phyloP scores from a whole-genome alignment of 257 asterid species.

The Nicotiana tomentosiformis region DNA sequence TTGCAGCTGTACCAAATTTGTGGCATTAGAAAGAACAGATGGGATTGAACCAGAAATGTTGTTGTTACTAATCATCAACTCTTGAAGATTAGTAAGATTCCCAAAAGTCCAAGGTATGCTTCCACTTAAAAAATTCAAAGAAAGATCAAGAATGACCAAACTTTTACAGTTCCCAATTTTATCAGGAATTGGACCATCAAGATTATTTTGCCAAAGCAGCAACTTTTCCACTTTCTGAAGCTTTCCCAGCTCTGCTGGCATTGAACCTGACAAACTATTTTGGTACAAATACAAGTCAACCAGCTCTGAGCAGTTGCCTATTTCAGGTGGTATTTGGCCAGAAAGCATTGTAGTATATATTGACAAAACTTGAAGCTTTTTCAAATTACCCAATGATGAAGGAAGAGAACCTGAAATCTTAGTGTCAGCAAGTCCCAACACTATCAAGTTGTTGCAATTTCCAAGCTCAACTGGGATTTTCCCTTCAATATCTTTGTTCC shows the following conservation, averaged over 20 bases:
- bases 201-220: constrained; percentile 60
- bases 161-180: constrained; percentile 55
- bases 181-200: constrained; percentile 48
- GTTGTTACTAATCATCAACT: constrained; percentile 71
- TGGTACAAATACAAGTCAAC: constrained; percentile 54
- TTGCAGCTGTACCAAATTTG: constrained; percentile 54
- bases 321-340: constrained; percentile 51
- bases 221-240: constrained; percentile 58
- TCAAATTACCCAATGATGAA: constrained; percentile 45
- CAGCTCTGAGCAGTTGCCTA: constrained; percentile 69
- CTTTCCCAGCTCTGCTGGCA: constrained; percentile 57
- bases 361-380: constrained; percentile 49
- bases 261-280: constrained; percentile 51
- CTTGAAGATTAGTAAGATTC: constrained; percentile 51
- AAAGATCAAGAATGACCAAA: constrained; percentile 47
- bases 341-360: constrained; percentile 68
- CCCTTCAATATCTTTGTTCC: constrained; percentile 61
- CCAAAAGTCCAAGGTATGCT: constrained; percentile 54
- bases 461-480: constrained; percentile 54
- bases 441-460: constrained; percentile 39
- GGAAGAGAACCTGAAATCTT: constrained; percentile 60
- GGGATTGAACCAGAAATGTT: constrained; percentile 74
- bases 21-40: constrained; percentile 54
- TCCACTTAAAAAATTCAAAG: constrained; percentile 48
- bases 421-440: constrained; percentile 66